Percentiles rank a stretch among this genome's conserved stretches.
Evolutionary conservation across 202 grass and related monocot genomes (phyloP).

Genomic region (Zizania palustris): DNA sequence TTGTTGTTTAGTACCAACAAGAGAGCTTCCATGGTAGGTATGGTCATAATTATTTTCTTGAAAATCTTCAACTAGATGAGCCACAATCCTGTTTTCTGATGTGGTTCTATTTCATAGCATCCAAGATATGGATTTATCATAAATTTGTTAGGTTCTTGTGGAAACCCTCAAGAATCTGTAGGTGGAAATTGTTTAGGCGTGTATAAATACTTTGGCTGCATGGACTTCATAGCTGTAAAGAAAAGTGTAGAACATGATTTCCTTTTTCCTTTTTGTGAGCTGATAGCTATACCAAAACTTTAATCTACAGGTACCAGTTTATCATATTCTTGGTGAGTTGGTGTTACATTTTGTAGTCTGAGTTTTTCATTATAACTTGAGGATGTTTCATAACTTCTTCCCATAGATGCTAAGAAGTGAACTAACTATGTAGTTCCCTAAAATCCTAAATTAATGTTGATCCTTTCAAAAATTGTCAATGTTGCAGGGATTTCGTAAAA

Average conservation of each 20-base stretch:
- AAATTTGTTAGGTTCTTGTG: slow-evolving; percentile 8
- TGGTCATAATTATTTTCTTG: not conserved
- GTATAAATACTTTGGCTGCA: not conserved
- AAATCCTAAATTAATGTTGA: slow-evolving; percentile 5
- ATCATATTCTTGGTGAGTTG: not conserved
- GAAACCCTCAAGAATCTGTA: not conserved
- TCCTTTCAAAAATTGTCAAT: slow-evolving; percentile 22
- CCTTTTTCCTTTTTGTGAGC: not conserved
- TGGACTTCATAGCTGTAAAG: slow-evolving; percentile 9
- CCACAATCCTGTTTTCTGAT: not conserved
- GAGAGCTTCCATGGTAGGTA: not conserved
- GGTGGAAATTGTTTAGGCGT: not conserved
- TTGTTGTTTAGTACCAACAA: slow-evolving; percentile 3
- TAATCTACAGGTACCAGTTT: not conserved
- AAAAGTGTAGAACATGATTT: not conserved
- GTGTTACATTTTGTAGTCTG: not conserved
- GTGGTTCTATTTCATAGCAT: not conserved
- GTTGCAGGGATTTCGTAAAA: slow-evolving; percentile 89
- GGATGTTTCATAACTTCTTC: not conserved
- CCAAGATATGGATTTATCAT: not conserved
- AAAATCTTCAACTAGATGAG: not conserved
- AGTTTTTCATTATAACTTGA: not conserved
- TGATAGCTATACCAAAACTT: not conserved
- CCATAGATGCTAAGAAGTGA: not conserved
- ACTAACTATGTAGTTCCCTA: slow-evolving; percentile 9